Conservation (phyloP, 495 filamentous ascomycete genomes). For the Cercophora samala region DNA sequence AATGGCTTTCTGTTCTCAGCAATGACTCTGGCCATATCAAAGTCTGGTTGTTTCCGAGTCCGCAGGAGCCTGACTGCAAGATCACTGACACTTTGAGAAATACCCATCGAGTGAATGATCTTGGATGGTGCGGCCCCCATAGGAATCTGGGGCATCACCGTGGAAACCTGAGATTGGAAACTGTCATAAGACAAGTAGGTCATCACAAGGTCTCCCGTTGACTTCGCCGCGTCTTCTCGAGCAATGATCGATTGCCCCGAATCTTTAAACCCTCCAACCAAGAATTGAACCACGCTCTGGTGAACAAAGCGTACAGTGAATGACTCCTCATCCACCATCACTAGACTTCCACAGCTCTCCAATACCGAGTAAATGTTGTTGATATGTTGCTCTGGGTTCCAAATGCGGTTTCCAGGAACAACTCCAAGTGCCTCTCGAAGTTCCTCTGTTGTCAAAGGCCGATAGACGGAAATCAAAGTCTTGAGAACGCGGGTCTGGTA, state of each 20-base stretch:
- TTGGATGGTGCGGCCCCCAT: conserved; percentile 21
- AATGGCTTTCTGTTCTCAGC: conserved; percentile 23
- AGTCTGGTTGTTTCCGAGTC: conserved; percentile 26
- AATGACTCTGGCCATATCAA: conserved; percentile 32
- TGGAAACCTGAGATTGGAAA: conserved; percentile 11
- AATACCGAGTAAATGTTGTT: conserved; percentile 39
- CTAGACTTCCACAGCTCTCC: conserved; percentile 41
- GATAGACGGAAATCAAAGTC: conserved; percentile 32
- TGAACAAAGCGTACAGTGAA: conserved; percentile 41
- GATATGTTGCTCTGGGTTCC: conserved; percentile 34
- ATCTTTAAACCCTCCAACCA: conserved; percentile 29
- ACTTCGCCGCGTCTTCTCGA: neutral
- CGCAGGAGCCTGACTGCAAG: conserved; percentile 32
- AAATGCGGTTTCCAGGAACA: conserved; percentile 33
- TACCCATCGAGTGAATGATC: conserved; percentile 30
- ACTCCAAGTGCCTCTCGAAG: conserved; percentile 45
- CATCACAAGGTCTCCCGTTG: conserved; percentile 2
- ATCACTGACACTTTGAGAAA: conserved; percentile 24
- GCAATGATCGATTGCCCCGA: neutral
- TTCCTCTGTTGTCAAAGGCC: conserved; percentile 41
- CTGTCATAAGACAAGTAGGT: conserved; percentile 12
- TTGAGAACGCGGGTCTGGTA: conserved; percentile 34
- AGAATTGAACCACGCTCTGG: conserved; percentile 44
- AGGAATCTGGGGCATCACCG: conserved; percentile 2
- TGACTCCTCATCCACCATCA: conserved; percentile 47